A percentile compares a stretch with the other conserved stretches of the same genome.
Evolutionary conservation across 768 basidiomycete genomes (phyloP).

Genomic region (Suillus decipiens): DNA sequence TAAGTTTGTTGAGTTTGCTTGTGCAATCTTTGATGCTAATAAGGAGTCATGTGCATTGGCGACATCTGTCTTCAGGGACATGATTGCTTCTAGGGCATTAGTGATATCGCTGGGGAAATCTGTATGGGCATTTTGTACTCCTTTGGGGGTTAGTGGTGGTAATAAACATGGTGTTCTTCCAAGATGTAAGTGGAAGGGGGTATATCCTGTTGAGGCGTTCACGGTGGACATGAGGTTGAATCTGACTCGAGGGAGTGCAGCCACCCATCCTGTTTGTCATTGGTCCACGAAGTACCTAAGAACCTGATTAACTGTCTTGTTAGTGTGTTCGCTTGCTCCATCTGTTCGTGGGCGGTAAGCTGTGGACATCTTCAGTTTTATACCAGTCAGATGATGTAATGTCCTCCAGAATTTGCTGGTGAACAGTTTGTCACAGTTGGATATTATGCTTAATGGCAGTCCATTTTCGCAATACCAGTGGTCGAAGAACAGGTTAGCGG

Average conservation of each 20-base stretch:
- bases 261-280: slow-evolving; percentile 18
- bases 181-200: slow-evolving; percentile 12
- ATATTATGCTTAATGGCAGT: accelerated
- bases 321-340: slow-evolving; percentile 19
- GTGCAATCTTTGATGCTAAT: too few relatives aligned
- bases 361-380: slow-evolving; percentile 23
- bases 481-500: slow-evolving; percentile 25
- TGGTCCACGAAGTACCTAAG: slow-evolving; percentile 7
- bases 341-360: slow-evolving; percentile 18
- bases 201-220: slow-evolving; percentile 16
- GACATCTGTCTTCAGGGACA: too few relatives aligned
- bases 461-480: background rate
- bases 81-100: too few relatives aligned
- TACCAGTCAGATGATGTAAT: slow-evolving; percentile 13
- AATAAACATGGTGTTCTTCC: background rate
- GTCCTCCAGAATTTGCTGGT: background rate
- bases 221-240: slow-evolving; percentile 22
- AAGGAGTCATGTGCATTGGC: too few relatives aligned
- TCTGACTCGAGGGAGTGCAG: slow-evolving; percentile 11
- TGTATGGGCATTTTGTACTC: too few relatives aligned
- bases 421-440: background rate
- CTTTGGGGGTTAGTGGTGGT: background rate
- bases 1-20: too few relatives aligned
- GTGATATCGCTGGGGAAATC: too few relatives aligned
- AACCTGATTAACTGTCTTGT: slow-evolving; percentile 19